Percentiles rank a stretch among this genome's conserved stretches.
These are phyloP conservation scores for Cyberlindnera petersonii DNA, from an alignment of 805 yeast species.

Conservation along the genomic window DNA sequence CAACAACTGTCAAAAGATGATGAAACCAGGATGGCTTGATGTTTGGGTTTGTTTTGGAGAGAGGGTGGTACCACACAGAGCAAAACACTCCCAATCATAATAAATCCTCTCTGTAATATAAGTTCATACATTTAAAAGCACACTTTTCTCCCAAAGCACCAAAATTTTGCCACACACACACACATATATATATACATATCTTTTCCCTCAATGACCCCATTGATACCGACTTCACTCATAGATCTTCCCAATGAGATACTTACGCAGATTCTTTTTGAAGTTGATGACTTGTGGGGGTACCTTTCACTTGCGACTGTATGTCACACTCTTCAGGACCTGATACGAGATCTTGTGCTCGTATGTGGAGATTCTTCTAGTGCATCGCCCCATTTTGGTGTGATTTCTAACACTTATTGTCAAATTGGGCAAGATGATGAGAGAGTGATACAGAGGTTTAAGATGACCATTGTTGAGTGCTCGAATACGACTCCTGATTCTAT, in stretches of 20 bases:
- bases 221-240: slow-evolving; percentile 4
- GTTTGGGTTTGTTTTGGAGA: too few relatives aligned
- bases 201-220: not conserved
- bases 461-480: slow-evolving; percentile 18
- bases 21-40: too few relatives aligned
- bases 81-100: too few relatives aligned
- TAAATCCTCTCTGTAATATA: too few relatives aligned
- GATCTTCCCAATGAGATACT: slow-evolving; percentile 23
- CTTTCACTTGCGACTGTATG: slow-evolving; percentile 15
- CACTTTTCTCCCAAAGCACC: too few relatives aligned
- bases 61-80: too few relatives aligned
- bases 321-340: slow-evolving; percentile 13
- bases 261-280: slow-evolving; percentile 9
- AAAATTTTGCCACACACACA: too few relatives aligned
- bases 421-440: slow-evolving; percentile 3
- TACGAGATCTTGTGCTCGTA: slow-evolving; percentile 18
- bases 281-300: slow-evolving; percentile 21
- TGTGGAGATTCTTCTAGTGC: slow-evolving; percentile 17
- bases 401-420: slow-evolving; percentile 6
- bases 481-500: slow-evolving; percentile 10
- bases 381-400: slow-evolving; percentile 13
- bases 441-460: slow-evolving; percentile 7
- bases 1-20: too few relatives aligned
- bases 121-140: too few relatives aligned
- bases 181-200: too few relatives aligned